Conservation (phyloP, 2,329 filamentous ascomycete species). For the Pseudogymnoascus sp. region DNA sequence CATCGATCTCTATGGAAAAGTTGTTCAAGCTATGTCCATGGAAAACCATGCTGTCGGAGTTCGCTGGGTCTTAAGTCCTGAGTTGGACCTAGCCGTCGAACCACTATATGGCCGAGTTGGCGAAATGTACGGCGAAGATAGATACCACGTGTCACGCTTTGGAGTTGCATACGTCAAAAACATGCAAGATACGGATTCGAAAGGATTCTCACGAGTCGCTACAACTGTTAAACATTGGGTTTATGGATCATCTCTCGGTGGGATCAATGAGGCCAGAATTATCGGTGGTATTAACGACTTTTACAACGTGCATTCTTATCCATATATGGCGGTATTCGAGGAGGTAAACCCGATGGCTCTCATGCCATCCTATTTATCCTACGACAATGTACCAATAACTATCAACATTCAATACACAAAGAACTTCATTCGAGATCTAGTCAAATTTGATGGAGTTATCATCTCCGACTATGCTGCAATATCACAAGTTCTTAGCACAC, state of each 20-base stretch:
- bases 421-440: slow-evolving; percentile 21
- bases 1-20: slow-evolving; percentile 24
- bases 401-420: slow-evolving; percentile 28
- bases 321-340: slow-evolving; percentile 59
- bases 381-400: slow-evolving; percentile 27
- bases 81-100: slow-evolving; percentile 28
- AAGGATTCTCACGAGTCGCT: slow-evolving; percentile 29
- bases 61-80: slow-evolving; percentile 29
- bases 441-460: slow-evolving; percentile 28
- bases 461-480: slow-evolving; percentile 29
- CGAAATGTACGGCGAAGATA: slow-evolving; percentile 27
- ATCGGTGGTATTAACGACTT: slow-evolving; percentile 27
- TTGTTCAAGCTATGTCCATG: slow-evolving; percentile 24
- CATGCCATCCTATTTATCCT: slow-evolving; percentile 49
- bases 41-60: slow-evolving; percentile 27
- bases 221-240: slow-evolving; percentile 32
- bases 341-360: slow-evolving; percentile 57
- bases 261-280: slow-evolving; percentile 26
- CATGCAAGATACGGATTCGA: slow-evolving; percentile 29
- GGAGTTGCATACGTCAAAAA: slow-evolving; percentile 28
- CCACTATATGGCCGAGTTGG: slow-evolving; percentile 25
- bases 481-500: slow-evolving; percentile 19
- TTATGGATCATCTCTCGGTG: slow-evolving; percentile 27
- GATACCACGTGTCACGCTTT: slow-evolving; percentile 27
- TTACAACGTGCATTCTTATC: slow-evolving; percentile 31